Conservation (phyloP, 163 green algal genomes). For the Volvox carteri region DNA sequence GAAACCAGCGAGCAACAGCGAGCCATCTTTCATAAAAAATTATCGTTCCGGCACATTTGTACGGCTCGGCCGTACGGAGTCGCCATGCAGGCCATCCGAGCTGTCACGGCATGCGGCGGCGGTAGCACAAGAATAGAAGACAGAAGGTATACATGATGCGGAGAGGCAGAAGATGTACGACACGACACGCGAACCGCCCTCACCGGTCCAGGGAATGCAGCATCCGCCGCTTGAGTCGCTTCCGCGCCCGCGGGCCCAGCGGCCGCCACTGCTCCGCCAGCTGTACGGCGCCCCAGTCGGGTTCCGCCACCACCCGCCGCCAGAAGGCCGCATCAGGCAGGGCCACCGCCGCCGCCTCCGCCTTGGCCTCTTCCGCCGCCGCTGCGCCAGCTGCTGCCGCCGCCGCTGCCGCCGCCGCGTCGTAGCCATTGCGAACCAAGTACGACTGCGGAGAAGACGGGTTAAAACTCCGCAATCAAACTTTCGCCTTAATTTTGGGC, state of each 20-base stretch:
- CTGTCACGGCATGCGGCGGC: too few relatives aligned
- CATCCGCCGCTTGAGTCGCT: not conserved
- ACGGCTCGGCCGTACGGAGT: too few relatives aligned
- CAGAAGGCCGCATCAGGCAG: constrained; percentile 17
- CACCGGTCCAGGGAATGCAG: constrained; percentile 5
- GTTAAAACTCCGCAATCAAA: too few relatives aligned
- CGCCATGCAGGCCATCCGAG: too few relatives aligned
- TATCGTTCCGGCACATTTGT: too few relatives aligned
- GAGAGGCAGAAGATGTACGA: too few relatives aligned
- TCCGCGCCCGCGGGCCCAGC: constrained; percentile 7
- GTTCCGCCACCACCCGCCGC: not conserved
- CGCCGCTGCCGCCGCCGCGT: not conserved
- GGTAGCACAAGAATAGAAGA: too few relatives aligned
- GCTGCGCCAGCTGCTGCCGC: not conserved
- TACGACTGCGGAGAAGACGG: not conserved
- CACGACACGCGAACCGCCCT: too few relatives aligned
- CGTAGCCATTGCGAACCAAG: not conserved
- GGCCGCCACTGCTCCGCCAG: constrained; percentile 23
- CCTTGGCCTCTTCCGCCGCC: not conserved
- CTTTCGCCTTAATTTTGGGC: too few relatives aligned
- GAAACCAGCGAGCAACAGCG: too few relatives aligned
- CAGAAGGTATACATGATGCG: too few relatives aligned
- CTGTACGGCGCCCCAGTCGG: not conserved
- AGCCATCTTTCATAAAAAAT: too few relatives aligned
- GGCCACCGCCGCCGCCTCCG: not conserved